Evolutionary conservation across 805 yeast genomes (phyloP).

Genomic region (Tetrapisispora fleetii): DNA sequence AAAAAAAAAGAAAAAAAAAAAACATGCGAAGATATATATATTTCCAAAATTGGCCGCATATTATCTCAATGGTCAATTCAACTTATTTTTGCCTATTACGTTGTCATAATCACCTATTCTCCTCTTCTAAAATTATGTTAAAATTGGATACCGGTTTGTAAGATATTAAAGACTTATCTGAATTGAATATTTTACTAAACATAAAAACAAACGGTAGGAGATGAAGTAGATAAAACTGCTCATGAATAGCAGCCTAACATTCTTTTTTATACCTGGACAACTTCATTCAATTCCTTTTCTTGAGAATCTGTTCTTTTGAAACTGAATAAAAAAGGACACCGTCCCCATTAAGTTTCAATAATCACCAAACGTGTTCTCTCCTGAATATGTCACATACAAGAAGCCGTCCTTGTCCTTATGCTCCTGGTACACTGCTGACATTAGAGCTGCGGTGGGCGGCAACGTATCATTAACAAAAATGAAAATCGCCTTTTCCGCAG

Average conservation of each 20-base stretch:
- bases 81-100: too few relatives aligned
- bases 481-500: constrained; percentile 96
- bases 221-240: not conserved
- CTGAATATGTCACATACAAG: constrained; percentile 88
- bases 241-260: not conserved
- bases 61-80: too few relatives aligned
- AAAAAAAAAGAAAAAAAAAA: too few relatives aligned
- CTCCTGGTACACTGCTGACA: constrained; percentile 91
- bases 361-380: constrained; percentile 93
- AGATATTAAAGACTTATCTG: too few relatives aligned
- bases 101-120: too few relatives aligned
- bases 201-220: too few relatives aligned
- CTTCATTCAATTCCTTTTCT: not conserved
- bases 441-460: constrained; percentile 96
- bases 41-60: too few relatives aligned
- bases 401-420: constrained; percentile 98
- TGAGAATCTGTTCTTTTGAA: not conserved
- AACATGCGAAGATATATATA: too few relatives aligned
- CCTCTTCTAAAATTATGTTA: too few relatives aligned
- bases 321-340: not conserved
- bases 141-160: too few relatives aligned
- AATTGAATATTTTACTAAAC: too few relatives aligned
- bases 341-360: not conserved
- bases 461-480: constrained; percentile 93
- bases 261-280: not conserved